Conservation (phyloP, 1,139 yeast species). For the Taiozyma sp. region DNA sequence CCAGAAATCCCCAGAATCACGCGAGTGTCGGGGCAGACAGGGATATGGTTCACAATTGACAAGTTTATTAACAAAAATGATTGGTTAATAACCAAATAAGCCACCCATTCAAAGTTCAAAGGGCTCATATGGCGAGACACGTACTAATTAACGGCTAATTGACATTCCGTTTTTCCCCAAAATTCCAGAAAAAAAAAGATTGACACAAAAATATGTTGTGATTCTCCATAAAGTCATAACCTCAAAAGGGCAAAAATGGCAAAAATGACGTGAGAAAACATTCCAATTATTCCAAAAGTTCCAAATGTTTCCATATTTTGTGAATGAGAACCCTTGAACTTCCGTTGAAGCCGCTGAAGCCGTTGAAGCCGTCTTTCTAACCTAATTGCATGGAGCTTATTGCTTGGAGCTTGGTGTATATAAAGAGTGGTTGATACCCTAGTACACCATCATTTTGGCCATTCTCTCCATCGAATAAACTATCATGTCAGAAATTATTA, state of each 20-base stretch:
- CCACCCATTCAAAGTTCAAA: no score
- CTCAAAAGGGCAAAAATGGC: no score
- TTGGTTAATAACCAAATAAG: no score
- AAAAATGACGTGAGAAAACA: neutral
- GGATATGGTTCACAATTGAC: no score
- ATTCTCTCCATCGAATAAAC: neutral
- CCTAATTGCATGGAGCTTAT: no score
- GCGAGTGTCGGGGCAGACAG: no score
- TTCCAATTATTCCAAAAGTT: neutral
- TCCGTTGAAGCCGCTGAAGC: neutral
- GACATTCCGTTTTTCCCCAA: neutral
- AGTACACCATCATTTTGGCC: no score
- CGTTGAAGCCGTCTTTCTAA: no score
- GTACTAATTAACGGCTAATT: no score
- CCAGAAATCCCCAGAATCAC: no score
- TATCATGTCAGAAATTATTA: constrained; percentile 9
- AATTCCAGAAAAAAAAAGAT: neutral
- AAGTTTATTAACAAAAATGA: no score
- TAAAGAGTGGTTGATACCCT: neutral
- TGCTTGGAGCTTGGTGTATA: neutral
- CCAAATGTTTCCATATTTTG: neutral
- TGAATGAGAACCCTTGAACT: neutral
- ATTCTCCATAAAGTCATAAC: no score
- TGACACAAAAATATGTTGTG: neutral
- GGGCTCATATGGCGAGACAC: neutral